Conservation (phyloP, 768 basidiomycete genomes). For the Cystofilobasidium macerans region DNA sequence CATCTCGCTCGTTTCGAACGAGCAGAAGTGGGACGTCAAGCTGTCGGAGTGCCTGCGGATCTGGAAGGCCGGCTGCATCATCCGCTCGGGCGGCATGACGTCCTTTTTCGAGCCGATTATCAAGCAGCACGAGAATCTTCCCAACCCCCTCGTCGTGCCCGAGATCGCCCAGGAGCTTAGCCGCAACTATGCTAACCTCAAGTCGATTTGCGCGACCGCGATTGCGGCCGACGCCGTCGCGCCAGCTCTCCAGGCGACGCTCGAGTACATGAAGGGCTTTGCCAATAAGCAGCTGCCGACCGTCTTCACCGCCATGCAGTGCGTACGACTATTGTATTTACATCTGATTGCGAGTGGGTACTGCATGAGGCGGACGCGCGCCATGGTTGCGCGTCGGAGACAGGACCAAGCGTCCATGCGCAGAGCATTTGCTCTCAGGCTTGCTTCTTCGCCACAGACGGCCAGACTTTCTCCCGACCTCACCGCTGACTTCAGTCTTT, state of each 20-base stretch:
- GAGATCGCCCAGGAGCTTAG: conserved; percentile 33
- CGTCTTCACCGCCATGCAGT: conserved; percentile 31
- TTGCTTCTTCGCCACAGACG: too few species aligned
- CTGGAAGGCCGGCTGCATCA: conserved; percentile 39
- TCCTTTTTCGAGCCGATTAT: conserved; percentile 32
- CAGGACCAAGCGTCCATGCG: too few species aligned
- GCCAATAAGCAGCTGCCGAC: conserved; percentile 14
- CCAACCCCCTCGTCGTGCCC: conserved; percentile 31
- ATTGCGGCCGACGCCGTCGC: conserved; percentile 32
- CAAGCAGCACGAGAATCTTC: conserved; percentile 24
- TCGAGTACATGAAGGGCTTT: conserved; percentile 13
- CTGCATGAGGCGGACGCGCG: too few species aligned
- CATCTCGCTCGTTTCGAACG: neutral
- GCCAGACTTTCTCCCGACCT: too few species aligned
- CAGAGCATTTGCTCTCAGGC: too few species aligned
- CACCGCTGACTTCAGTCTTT: too few species aligned
- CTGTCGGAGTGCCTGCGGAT: conserved; percentile 33
- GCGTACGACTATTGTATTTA: too few species aligned
- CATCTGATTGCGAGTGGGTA: too few species aligned
- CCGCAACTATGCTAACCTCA: conserved; percentile 32
- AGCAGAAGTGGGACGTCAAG: conserved; percentile 33
- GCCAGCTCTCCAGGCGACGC: conserved; percentile 9
- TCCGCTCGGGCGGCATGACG: conserved; percentile 31
- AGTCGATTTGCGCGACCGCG: conserved; percentile 31
- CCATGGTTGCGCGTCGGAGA: too few species aligned